Evolutionary conservation across 176 grass and related monocot species (phyloP).

Genomic region (Saccharum officinarum): DNA sequence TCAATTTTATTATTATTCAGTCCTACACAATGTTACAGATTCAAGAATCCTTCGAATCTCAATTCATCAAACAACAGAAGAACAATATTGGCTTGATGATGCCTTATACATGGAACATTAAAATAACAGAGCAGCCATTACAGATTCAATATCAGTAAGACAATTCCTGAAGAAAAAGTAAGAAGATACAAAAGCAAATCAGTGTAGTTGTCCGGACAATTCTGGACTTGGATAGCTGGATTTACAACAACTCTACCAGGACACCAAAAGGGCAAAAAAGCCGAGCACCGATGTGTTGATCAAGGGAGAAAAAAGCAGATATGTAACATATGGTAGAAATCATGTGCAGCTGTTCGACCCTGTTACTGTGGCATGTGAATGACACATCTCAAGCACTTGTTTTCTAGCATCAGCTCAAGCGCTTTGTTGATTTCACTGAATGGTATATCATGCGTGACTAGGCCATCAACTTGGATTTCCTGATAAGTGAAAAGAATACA

Average conservation of each 20-base stretch:
- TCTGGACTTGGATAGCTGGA: not conserved
- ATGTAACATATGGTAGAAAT: constrained; percentile 11
- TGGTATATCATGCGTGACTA: constrained; percentile 86
- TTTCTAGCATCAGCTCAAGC: constrained; percentile 78
- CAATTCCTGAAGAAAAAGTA: not conserved
- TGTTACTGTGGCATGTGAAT: constrained; percentile 72
- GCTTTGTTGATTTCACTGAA: constrained; percentile 79
- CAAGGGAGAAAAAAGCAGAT: constrained; percentile 21
- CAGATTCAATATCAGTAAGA: constrained; percentile 19
- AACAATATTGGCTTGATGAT: constrained; percentile 22
- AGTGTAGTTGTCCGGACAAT: not conserved
- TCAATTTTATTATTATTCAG: not conserved
- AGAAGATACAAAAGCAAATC: constrained; percentile 6
- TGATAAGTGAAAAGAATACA: constrained; percentile 40
- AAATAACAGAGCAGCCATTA: constrained; percentile 1
- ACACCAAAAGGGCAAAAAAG: not conserved
- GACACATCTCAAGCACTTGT: constrained; percentile 86
- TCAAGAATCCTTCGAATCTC: not conserved
- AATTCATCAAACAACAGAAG: constrained; percentile 16
- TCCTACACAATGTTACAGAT: constrained; percentile 10
- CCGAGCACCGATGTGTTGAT: not conserved
- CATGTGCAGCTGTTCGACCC: constrained; percentile 17
- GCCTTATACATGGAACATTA: not conserved
- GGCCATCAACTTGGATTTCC: constrained; percentile 85
- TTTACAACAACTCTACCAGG: constrained; percentile 23